Conservation (phyloP, 768 basidiomycete species). For the Mycena pura region DNA sequence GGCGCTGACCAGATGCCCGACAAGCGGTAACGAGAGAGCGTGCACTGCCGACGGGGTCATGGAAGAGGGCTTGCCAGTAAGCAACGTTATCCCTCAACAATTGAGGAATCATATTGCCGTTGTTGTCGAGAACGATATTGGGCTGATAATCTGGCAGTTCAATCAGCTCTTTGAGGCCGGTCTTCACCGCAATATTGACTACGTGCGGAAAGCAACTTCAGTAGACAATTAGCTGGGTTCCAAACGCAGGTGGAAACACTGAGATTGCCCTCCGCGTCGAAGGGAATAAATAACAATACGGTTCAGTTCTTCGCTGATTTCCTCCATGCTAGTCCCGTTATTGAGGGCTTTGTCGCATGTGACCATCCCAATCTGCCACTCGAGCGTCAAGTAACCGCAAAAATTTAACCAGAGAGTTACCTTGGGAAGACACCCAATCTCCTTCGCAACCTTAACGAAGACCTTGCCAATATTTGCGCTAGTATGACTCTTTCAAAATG, state of each 20-base stretch:
- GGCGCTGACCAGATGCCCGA: conserved; percentile 22
- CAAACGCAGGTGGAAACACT: background rate
- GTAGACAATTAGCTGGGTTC: background rate
- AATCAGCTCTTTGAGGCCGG: background rate
- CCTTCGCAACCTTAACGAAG: conserved; percentile 17
- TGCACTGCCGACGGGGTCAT: background rate
- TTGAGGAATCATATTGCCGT: background rate
- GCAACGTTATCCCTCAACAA: background rate
- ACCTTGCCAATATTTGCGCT: conserved; percentile 24
- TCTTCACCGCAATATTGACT: background rate
- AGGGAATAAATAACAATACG: background rate
- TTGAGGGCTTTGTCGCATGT: conserved; percentile 5
- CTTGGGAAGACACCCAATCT: conserved; percentile 13
- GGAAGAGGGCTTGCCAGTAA: background rate
- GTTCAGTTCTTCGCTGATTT: background rate
- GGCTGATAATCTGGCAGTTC: background rate
- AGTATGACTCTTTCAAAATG: conserved; percentile 22
- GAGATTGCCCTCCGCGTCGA: conserved; percentile 2
- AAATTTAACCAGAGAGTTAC: background rate
- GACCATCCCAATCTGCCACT: background rate
- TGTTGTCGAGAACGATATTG: background rate
- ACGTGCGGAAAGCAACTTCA: conserved; percentile 4
- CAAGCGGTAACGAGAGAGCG: conserved; percentile 13
- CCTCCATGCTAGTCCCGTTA: background rate
- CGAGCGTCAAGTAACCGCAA: background rate